phyloP scores from a whole-genome alignment of 83 land plant genomes.

The Picea abies region DNA sequence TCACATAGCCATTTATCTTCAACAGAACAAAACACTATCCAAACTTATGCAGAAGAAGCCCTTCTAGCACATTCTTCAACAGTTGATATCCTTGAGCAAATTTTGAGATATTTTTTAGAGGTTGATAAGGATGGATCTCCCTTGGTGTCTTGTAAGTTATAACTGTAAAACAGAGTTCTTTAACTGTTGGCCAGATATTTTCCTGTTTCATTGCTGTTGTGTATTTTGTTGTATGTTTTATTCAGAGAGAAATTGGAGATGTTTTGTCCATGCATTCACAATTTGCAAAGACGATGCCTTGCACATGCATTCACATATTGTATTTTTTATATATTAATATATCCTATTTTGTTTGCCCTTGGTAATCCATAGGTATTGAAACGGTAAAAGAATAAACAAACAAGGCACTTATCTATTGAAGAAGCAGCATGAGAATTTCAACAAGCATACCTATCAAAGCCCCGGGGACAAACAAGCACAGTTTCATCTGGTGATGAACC shows the following conservation, averaged over 20 bases:
- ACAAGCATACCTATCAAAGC: conserved; percentile 79
- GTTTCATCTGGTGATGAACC: conserved; percentile 94
- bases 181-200: background rate
- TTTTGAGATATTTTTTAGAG: background rate
- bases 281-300: no score
- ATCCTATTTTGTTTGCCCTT: background rate
- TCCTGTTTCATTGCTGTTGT: background rate
- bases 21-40: background rate
- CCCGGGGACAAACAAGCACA: conserved; percentile 74
- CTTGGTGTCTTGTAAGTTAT: background rate
- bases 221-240: background rate
- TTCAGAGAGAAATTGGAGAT: background rate
- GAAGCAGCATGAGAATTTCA: background rate
- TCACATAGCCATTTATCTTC: background rate
- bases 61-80: background rate
- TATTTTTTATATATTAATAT: background rate
- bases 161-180: background rate
- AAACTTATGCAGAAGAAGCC: background rate
- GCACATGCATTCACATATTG: no score
- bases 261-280: no score
- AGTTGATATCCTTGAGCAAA: background rate
- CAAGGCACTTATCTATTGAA: background rate
- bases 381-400: no score
- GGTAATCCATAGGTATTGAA: background rate
- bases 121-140: background rate